Evolutionary conservation across 1,284 basidiomycete genomes (phyloP).

Genomic region (Heterobasidion parviporum): DNA sequence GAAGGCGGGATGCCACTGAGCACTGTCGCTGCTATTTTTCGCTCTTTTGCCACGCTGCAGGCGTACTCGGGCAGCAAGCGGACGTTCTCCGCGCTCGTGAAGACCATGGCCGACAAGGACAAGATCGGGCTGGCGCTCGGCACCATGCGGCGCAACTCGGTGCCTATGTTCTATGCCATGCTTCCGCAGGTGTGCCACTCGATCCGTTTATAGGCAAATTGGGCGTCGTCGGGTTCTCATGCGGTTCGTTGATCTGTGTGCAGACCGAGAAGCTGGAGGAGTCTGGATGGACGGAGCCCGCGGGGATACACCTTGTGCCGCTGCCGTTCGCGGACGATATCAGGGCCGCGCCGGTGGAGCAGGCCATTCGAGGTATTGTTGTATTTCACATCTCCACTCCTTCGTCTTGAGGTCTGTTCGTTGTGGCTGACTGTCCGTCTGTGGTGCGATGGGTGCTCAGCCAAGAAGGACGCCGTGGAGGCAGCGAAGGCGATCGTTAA

Average conservation of each 20-base stretch:
- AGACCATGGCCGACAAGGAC: constrained; percentile 75
- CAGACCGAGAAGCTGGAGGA: constrained; percentile 70
- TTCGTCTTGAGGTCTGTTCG: neutral
- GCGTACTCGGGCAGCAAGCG: constrained; percentile 85
- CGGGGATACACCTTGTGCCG: constrained; percentile 89
- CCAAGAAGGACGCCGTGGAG: constrained; percentile 60
- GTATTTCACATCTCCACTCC: neutral
- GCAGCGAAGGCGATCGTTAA: constrained; percentile 71
- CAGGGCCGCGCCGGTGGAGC: constrained; percentile 60
- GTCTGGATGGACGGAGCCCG: constrained; percentile 73
- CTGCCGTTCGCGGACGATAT: constrained; percentile 95
- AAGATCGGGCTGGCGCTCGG: constrained; percentile 78
- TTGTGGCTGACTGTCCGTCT: too few species aligned
- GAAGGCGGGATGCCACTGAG: neutral
- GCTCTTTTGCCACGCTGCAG: constrained; percentile 26
- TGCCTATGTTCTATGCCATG: constrained; percentile 79
- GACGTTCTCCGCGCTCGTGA: constrained; percentile 83
- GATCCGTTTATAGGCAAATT: neutral
- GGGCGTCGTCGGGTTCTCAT: neutral
- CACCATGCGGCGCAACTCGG: constrained; percentile 63
- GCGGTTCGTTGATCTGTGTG: constrained; percentile 1
- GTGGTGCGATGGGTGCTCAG: constrained; percentile 24
- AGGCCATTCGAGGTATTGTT: constrained; percentile 44
- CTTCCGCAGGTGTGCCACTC: constrained; percentile 72
- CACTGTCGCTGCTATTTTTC: neutral